phyloP scores from a whole-genome alignment of 2,329 filamentous ascomycete genomes.

The Sarocladium oryzae region DNA sequence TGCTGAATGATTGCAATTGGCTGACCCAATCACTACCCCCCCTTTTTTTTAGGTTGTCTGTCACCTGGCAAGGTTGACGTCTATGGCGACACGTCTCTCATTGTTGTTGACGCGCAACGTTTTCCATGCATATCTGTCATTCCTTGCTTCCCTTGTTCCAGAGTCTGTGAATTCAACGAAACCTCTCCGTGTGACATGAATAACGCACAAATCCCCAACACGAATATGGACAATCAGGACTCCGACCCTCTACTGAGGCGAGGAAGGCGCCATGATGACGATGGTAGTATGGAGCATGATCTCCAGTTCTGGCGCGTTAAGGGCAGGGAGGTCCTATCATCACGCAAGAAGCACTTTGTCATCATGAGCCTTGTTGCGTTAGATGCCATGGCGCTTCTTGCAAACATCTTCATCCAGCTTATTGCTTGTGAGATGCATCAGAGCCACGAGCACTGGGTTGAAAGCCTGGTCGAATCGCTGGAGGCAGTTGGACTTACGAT shows the following conservation, averaged over 20 bases:
- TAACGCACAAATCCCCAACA: no score
- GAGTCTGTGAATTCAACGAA: no score
- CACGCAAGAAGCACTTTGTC: conserved; percentile 37
- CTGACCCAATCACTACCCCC: no score
- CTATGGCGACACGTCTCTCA: no score
- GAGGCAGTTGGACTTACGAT: conserved; percentile 50
- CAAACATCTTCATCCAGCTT: conserved; percentile 41
- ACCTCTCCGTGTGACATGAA: no score
- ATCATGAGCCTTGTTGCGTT: conserved; percentile 37
- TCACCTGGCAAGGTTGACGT: no score
- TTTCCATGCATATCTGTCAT: no score
- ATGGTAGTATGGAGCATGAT: not conserved
- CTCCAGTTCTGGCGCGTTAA: conserved; percentile 5
- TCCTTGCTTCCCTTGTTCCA: no score
- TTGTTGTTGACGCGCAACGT: no score
- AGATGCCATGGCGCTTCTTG: conserved; percentile 38
- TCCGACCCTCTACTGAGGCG: not conserved
- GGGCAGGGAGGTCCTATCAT: conserved; percentile 22
- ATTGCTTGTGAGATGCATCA: conserved; percentile 40
- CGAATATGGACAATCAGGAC: not conserved
- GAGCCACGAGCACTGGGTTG: conserved; percentile 34
- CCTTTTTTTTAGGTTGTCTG: no score
- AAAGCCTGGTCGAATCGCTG: conserved; percentile 31
- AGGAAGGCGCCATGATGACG: not conserved
- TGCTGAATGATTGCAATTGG: no score